Evolutionary conservation across 257 asterid genomes (phyloP), one percentile per base, ranked within the genome.

Genomic region (Pogostemon cablin): DNA sequence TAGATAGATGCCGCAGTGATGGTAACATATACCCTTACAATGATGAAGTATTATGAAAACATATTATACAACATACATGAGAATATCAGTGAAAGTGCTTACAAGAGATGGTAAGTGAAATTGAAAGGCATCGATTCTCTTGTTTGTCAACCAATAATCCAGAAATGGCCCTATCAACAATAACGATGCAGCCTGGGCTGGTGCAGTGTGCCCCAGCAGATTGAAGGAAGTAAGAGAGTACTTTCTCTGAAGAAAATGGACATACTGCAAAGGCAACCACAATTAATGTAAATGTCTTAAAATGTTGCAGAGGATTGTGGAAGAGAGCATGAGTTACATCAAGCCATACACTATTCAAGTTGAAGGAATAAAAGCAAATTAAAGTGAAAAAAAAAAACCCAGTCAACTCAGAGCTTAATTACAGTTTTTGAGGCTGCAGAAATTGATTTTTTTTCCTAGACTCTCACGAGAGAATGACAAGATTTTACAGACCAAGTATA

Each of bases 131-230:
- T 91, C 97, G 53, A 95, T 83, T 77, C 99, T 89, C 83, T 88
- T 89, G 90, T 74, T 76, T 41, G 98, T 95, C 88, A 95, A 79
- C 99, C 96, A 91, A 75, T 92, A 92, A 87, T 95, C 99, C 76
- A 95, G 80, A 80, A 95, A 84, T 4, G 99, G 98, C 73, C 99
- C 99, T 60, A 91, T 2, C 74, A 89, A 62, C 77, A 95, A 77
- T 69, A 95, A 80, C n/a, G 98, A 81, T 62, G 76, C 98, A 74
- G 99, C 99, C 84, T 91, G 99, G 57, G 81, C 95, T 12, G 99
- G 99, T 72, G 99, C 98, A 38, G 98, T 91, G 81, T 95, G 99
- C 55, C 99, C 99, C 76, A 95, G 92, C 67, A 95, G 91, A 84
- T 88, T 95, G 87, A 95, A 95, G 68, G 99, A 95, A 68, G 92